Conservation (phyloP, 345 rosid genomes). For the Rhodamnia rubescens region DNA sequence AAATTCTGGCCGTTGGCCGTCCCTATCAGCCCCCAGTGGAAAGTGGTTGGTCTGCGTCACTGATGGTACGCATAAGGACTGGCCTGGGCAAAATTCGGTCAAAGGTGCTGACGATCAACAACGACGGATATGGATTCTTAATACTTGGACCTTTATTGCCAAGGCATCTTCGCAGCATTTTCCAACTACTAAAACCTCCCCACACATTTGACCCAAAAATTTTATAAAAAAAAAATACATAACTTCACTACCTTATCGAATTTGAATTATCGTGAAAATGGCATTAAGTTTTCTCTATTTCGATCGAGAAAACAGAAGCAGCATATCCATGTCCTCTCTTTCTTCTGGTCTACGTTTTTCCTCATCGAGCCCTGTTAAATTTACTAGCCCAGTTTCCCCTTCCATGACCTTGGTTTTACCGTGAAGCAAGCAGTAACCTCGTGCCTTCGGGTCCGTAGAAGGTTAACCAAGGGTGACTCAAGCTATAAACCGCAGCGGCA, state of each 20-base stretch:
- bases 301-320: background rate
- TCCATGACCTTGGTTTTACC: background rate
- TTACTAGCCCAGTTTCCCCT: background rate
- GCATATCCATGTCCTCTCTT: background rate
- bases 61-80: background rate
- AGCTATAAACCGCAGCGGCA: background rate
- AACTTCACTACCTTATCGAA: background rate
- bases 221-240: no score
- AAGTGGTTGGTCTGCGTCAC: background rate
- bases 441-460: background rate
- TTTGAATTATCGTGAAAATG: background rate
- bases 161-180: constrained; percentile 8
- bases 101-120: background rate
- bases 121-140: background rate
- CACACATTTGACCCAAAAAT: no score
- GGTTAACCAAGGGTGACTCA: background rate
- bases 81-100: background rate
- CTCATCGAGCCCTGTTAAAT: background rate
- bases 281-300: background rate
- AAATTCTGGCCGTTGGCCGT: background rate
- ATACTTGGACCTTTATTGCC: constrained; percentile 16
- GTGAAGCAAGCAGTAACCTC: background rate
- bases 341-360: background rate
- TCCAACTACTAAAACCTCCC: background rate
- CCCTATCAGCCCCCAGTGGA: background rate